These are phyloP conservation scores for Candida frijolesensis DNA, from an alignment of 1,139 yeast species.

Conservation along the genomic window DNA sequence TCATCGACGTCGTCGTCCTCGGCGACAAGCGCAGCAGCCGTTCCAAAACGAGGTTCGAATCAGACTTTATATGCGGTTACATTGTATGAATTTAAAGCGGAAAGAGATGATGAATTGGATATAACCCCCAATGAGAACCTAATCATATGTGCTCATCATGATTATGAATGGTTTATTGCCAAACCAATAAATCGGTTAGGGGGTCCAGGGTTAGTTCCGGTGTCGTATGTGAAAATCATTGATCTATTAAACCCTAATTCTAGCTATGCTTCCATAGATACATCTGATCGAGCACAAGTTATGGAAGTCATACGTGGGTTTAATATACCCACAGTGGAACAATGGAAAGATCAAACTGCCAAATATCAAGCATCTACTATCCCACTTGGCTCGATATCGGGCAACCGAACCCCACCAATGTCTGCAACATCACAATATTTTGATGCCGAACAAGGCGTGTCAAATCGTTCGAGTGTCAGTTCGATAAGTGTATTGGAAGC, in stretches of 20 bases:
- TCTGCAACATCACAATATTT: slow-evolving; percentile 45
- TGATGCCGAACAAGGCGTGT: slow-evolving; percentile 20
- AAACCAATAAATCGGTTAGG: slow-evolving; percentile 94
- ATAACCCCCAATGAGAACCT: slow-evolving; percentile 85
- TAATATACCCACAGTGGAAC: slow-evolving; percentile 87
- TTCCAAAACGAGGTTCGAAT: slow-evolving; percentile 19
- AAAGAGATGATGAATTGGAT: slow-evolving; percentile 84
- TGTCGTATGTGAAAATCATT: slow-evolving; percentile 81
- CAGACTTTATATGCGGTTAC: slow-evolving; percentile 50
- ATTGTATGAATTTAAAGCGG: slow-evolving; percentile 84
- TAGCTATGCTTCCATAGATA: slow-evolving; percentile 16
- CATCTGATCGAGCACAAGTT: slow-evolving; percentile 29
- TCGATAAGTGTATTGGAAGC: slow-evolving; percentile 54
- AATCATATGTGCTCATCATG: slow-evolving; percentile 93
- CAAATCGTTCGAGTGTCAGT: slow-evolving; percentile 38
- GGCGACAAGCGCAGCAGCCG: background rate
- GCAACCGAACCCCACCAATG: slow-evolving; percentile 24
- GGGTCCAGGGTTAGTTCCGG: slow-evolving; percentile 96
- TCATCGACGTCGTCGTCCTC: background rate
- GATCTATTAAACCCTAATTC: slow-evolving; percentile 63
- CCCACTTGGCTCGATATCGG: slow-evolving; percentile 60
- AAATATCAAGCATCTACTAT: slow-evolving; percentile 91
- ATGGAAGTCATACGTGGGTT: slow-evolving; percentile 52
- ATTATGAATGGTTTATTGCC: slow-evolving; percentile 96
- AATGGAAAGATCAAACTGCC: slow-evolving; percentile 92